Percentiles rank a stretch among this genome's conserved stretches.
phyloP scores from a whole-genome alignment of 441 rosid species.

The Brassica balearica region DNA sequence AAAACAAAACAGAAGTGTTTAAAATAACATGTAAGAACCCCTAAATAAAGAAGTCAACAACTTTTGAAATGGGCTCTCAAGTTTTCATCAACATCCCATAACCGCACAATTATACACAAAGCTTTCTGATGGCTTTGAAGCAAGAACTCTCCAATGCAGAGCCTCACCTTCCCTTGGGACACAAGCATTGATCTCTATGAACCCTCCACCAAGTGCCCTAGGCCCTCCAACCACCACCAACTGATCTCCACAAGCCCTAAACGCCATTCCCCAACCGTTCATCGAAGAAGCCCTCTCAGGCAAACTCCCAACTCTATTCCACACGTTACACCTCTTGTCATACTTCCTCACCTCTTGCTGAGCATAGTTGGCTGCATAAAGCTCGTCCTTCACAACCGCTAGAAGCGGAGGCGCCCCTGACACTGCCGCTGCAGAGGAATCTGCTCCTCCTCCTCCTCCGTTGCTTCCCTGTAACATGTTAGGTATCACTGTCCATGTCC shows the following conservation, averaged over 20 bases:
- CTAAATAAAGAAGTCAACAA: slow-evolving; percentile 26
- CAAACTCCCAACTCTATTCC: slow-evolving; percentile 58
- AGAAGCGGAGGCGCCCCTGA: slow-evolving; percentile 70
- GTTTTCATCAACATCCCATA: slow-evolving; percentile 57
- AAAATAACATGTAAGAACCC: background rate
- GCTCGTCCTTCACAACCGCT: slow-evolving; percentile 62
- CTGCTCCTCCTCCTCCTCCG: slow-evolving; percentile 17
- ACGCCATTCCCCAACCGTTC: slow-evolving; percentile 74
- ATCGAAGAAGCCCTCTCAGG: slow-evolving; percentile 58
- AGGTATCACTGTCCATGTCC: slow-evolving; percentile 70
- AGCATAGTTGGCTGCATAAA: slow-evolving; percentile 53
- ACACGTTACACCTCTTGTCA: slow-evolving; percentile 51
- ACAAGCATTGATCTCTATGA: slow-evolving; percentile 64
- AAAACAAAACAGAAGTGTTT: slow-evolving; percentile 3
- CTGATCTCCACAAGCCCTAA: slow-evolving; percentile 63
- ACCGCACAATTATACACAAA: slow-evolving; percentile 69
- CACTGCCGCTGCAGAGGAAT: slow-evolving; percentile 47
- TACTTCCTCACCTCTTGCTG: slow-evolving; percentile 62
- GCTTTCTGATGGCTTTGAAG: slow-evolving; percentile 54
- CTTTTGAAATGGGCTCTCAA: slow-evolving; percentile 23
- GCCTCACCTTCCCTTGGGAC: slow-evolving; percentile 53
- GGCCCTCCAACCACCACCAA: slow-evolving; percentile 70
- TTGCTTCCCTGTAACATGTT: slow-evolving; percentile 73
- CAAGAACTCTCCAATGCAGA: slow-evolving; percentile 60
- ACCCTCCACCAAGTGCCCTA: slow-evolving; percentile 60